phyloP scores from a whole-genome alignment of 805 yeast genomes.

The Candida methanosorbosa region DNA sequence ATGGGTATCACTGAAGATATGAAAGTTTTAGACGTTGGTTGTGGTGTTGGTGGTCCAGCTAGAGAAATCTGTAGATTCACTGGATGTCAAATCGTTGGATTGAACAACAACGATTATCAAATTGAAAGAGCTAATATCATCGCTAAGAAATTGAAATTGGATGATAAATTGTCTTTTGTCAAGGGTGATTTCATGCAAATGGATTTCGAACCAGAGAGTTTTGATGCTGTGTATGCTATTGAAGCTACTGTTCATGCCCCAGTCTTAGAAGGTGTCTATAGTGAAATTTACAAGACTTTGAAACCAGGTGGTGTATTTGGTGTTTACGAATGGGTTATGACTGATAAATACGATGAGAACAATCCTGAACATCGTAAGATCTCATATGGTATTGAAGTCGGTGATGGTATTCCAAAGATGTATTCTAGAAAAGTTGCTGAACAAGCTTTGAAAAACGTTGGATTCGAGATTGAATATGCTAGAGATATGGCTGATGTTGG shows the following conservation, averaged over 20 bases:
- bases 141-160: conserved; percentile 57
- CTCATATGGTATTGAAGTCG: conserved; percentile 95
- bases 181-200: conserved; percentile 99
- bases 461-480: conserved; percentile 71
- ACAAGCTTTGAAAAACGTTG: conserved; percentile 76
- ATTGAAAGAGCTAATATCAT: conserved; percentile 83
- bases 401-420: conserved; percentile 99
- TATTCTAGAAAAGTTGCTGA: conserved; percentile 77
- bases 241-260: conserved; percentile 99
- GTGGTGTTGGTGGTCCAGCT: conserved; percentile 99
- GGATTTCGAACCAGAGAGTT: conserved; percentile 86
- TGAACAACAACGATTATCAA: conserved; percentile 96
- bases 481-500: conserved; percentile 75
- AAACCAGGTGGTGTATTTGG: conserved; percentile 98
- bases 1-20: conserved; percentile 72
- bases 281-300: conserved; percentile 87
- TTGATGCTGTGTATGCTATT: conserved; percentile 96
- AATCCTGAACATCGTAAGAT: conserved; percentile 88
- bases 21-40: conserved; percentile 94
- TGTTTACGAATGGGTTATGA: conserved; percentile 99
- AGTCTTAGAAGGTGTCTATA: conserved; percentile 87
- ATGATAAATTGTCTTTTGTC: conserved; percentile 71
- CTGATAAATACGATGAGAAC: conserved; percentile 80
- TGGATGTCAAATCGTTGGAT: conserved; percentile 76
- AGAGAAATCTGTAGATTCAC: conserved; percentile 93